phyloP scores from a whole-genome alignment of 805 yeast genomes.

The Candida arabinofermentans region DNA sequence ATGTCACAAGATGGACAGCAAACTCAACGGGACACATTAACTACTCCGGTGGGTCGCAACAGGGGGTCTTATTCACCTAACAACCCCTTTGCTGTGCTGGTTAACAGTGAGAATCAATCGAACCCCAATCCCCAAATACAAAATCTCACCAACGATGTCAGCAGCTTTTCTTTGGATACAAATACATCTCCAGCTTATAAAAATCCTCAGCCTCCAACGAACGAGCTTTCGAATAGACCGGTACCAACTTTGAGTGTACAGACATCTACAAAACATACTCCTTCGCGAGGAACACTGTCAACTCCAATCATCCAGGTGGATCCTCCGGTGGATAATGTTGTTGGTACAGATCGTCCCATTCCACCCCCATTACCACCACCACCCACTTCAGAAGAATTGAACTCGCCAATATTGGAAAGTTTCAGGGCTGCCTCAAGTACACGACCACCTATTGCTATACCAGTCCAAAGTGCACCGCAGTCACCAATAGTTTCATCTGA shows the following conservation, averaged over 20 bases:
- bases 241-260: slow-evolving; percentile 4
- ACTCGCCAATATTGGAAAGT: background rate
- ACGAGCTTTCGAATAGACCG: too few relatives aligned
- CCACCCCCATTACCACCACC: slow-evolving; percentile 22
- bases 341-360: background rate
- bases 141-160: background rate
- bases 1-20: background rate
- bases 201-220: slow-evolving; percentile 1
- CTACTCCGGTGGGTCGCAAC: background rate
- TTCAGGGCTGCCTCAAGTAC: background rate
- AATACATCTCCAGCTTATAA: background rate
- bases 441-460: background rate
- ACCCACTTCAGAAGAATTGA: slow-evolving; percentile 1
- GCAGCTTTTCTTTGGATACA: background rate
- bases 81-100: slow-evolving; percentile 8
- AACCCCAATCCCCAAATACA: background rate
- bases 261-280: background rate
- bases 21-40: background rate
- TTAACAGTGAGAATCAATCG: background rate
- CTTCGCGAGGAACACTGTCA: background rate
- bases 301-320: slow-evolving; percentile 10
- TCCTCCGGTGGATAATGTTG: slow-evolving; percentile 8
- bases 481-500: background rate
- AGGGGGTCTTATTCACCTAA: slow-evolving; percentile 3
- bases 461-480: slow-evolving; percentile 1